A percentile compares a stretch with the other conserved stretches of the same genome.
These are phyloP conservation scores for Apostasia shenzhenica DNA, from an alignment of 106 monocot genomes.

Conservation along the genomic window DNA sequence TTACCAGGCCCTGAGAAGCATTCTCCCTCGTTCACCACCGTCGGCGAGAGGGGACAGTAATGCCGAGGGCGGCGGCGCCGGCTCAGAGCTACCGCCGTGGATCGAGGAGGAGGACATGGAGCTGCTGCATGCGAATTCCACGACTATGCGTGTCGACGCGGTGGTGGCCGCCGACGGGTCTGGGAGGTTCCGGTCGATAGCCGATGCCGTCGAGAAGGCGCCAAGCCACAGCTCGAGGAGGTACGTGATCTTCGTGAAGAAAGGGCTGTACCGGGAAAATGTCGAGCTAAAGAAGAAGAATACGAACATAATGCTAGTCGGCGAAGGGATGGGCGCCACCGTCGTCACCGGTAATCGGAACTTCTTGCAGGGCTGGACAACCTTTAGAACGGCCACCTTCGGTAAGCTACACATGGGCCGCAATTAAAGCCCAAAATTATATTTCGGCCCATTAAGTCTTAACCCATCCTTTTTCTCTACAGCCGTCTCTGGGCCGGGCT, in stretches of 20 bases:
- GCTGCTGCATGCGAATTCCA: conserved; percentile 14
- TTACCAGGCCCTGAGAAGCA: conserved; percentile 45
- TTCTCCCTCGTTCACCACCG: conserved; percentile 23
- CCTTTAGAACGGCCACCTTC: conserved; percentile 77
- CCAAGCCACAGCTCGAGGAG: conserved; percentile 46
- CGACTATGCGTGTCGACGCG: conserved; percentile 29
- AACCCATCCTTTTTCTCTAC: not conserved
- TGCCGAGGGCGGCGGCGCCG: not conserved
- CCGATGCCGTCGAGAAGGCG: conserved; percentile 59
- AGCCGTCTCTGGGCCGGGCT: conserved; percentile 80
- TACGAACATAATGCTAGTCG: conserved; percentile 65
- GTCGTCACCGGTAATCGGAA: conserved; percentile 66
- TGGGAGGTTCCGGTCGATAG: conserved; percentile 53
- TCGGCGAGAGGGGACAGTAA: conserved; percentile 3
- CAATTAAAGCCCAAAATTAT: no score
- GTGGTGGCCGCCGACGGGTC: conserved; percentile 78
- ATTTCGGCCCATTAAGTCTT: not conserved
- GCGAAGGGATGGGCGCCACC: conserved; percentile 74
- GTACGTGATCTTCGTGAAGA: conserved; percentile 84
- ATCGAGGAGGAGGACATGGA: conserved; percentile 21
- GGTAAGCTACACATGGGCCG: conserved; percentile 22
- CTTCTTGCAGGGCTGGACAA: conserved; percentile 77
- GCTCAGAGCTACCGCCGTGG: conserved; percentile 34
- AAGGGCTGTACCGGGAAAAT: conserved; percentile 69
- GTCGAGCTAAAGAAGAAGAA: conserved; percentile 90